Conservation (phyloP, 345 rosid species). For the Erysimum cheiranthoides region DNA sequence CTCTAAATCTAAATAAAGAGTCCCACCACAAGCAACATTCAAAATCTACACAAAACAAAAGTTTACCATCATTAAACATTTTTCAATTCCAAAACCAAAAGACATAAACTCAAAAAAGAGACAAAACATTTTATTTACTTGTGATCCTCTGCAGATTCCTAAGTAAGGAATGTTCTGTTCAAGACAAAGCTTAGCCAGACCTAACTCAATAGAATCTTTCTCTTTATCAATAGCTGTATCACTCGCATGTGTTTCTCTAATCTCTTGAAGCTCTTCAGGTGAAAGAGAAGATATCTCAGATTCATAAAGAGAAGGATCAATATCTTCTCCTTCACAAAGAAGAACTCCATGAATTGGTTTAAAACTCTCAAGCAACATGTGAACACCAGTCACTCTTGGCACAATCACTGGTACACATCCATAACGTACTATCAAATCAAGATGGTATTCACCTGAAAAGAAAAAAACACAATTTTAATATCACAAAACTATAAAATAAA, state of each 20-base stretch:
- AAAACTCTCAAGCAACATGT: slow-evolving; percentile 64
- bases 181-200: slow-evolving; percentile 81
- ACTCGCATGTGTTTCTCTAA: slow-evolving; percentile 68
- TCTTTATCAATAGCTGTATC: slow-evolving; percentile 82
- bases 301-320: slow-evolving; percentile 73
- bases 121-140: slow-evolving; percentile 25
- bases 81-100: neutral
- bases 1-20: slow-evolving; percentile 74
- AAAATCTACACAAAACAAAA: slow-evolving; percentile 52
- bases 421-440: slow-evolving; percentile 65
- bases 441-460: slow-evolving; percentile 67
- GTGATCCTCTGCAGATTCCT: slow-evolving; percentile 89
- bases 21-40: slow-evolving; percentile 89
- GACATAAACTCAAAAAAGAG: slow-evolving; percentile 22
- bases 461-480: neutral
- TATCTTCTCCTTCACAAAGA: slow-evolving; percentile 77
- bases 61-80: neutral
- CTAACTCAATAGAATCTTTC: slow-evolving; percentile 82
- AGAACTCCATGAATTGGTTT: slow-evolving; percentile 78
- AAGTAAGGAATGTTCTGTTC: slow-evolving; percentile 82
- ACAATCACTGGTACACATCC: slow-evolving; percentile 75
- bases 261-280: slow-evolving; percentile 73
- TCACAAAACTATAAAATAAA: neutral
- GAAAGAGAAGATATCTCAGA: slow-evolving; percentile 65
- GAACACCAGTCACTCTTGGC: slow-evolving; percentile 68